Percentiles rank a stretch among this genome's conserved stretches.
Evolutionary conservation across 371 early-diverging fungal genomes (phyloP).

Genomic region (Mycotypha africana): DNA sequence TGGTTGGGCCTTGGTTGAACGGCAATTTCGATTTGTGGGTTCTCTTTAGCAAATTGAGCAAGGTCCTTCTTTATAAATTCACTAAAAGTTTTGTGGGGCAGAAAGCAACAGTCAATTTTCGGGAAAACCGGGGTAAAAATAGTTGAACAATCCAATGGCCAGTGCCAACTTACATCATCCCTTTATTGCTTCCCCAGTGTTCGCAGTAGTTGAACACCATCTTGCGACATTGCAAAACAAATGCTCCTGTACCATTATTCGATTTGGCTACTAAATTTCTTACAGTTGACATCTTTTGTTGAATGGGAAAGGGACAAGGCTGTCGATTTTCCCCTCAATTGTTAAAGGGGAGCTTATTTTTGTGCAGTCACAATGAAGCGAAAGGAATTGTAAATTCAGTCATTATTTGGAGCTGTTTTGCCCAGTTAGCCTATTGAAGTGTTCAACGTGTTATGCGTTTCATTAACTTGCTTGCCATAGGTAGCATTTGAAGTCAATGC

Average conservation of each 20-base stretch:
- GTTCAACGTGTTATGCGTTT: no score
- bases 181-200: constrained; percentile 76
- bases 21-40: constrained; percentile 78
- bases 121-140: neutral
- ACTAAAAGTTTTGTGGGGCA: no score
- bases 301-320: constrained; percentile 5
- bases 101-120: neutral
- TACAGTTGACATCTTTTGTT: constrained; percentile 16
- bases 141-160: neutral
- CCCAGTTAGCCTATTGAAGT: no score
- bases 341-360: no score
- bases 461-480: no score
- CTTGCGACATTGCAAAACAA: constrained; percentile 75
- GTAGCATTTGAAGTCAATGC: no score
- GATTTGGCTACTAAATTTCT: constrained; percentile 28
- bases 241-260: constrained; percentile 80
- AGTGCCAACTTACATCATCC: constrained; percentile 74
- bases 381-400: no score
- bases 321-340: no score
- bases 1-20: constrained; percentile 75
- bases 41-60: constrained; percentile 59
- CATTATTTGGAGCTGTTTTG: no score
- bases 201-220: constrained; percentile 85
- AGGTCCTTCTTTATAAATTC: constrained; percentile 70
- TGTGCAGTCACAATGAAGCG: no score